Evolutionary conservation across 1,284 basidiomycete species (phyloP).

Genomic region (Cryptococcus jaspeensis): DNA sequence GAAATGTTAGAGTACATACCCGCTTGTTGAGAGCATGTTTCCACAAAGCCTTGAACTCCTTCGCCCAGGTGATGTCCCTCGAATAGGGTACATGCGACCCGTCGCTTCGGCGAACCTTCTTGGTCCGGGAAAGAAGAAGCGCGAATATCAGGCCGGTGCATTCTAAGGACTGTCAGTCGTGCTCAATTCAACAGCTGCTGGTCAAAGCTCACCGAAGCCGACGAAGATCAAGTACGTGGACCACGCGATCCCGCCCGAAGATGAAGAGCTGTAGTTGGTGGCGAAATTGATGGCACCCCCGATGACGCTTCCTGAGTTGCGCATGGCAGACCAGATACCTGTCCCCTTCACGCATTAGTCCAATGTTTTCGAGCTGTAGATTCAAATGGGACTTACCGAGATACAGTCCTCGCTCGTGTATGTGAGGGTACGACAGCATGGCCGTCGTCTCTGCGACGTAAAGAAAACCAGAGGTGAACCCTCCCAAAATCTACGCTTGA

Average conservation of each 20-base stretch:
- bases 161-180: constrained; percentile 10
- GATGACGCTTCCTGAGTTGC: constrained; percentile 25
- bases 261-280: constrained; percentile 20
- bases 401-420: constrained; percentile 24
- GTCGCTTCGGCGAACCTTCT: constrained; percentile 27
- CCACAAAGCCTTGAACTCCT: constrained; percentile 20
- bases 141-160: constrained; percentile 24
- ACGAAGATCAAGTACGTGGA: constrained; percentile 33
- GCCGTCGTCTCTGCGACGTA: constrained; percentile 39
- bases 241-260: constrained; percentile 22
- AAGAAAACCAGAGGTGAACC: constrained; percentile 23
- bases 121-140: constrained; percentile 25
- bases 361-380: no score
- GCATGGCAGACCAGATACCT: constrained; percentile 32
- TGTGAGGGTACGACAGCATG: constrained; percentile 36
- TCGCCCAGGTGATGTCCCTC: constrained; percentile 15
- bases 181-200: not conserved
- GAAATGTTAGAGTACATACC: constrained; percentile 16
- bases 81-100: constrained; percentile 26
- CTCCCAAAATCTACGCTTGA: constrained; percentile 12
- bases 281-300: constrained; percentile 33
- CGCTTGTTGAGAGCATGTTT: constrained; percentile 16
- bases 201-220: constrained; percentile 19
- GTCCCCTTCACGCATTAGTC: not conserved
- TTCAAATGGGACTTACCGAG: constrained; percentile 11